Evolutionary conservation across 345 rosid species (phyloP), one percentile per base, ranked within the genome.

Genomic region (Pelargonium nanum): DNA sequence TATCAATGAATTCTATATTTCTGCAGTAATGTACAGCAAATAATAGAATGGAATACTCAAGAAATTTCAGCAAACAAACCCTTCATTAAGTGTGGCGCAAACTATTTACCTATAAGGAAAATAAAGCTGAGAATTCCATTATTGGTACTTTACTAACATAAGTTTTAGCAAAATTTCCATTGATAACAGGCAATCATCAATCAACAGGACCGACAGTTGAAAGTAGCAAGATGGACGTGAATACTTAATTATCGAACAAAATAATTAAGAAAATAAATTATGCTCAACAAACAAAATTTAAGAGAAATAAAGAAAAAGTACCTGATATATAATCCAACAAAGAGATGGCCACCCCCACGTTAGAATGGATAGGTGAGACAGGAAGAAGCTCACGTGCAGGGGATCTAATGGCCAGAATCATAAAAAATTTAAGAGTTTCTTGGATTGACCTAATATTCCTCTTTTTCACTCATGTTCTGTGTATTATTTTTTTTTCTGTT

Each of bases 381-480:
- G 65, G 5, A 59, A 56, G 65, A 55, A 66, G 48, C 65, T 75
- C 89, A 79, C 83, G 80, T 81, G 86, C 77, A 70, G 26, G 72
- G 77, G 78, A 79, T 70, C 83, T 80, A 70, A 70, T 68, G 74
- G 34, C 70, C 73, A 40, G 20, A 25, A 5, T 5, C n/a, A n/a
- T n/a, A 26, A 65, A 4, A 54, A 3, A 17, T 50, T 19, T 25
- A 53, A 34, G 57, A 52, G 44, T 67, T 67, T 45, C 63, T 45
- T 24, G 58, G 48, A 56, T 70, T 53, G 70, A 65, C 65, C 70
- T 72, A 59, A 52, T 34, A 68, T 61, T 59, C 59, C 25, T 52
- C 23, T 28, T 54, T 28, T 17, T 40, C 48, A 40, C 15, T 40
- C 48, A 40, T 40, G 48, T 40, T 17, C 48, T 40, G 48, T 40